Base-by-base conservation (phyloP, 2,329 filamentous ascomycete species). In the Penicillium psychrosexuale region DNA sequence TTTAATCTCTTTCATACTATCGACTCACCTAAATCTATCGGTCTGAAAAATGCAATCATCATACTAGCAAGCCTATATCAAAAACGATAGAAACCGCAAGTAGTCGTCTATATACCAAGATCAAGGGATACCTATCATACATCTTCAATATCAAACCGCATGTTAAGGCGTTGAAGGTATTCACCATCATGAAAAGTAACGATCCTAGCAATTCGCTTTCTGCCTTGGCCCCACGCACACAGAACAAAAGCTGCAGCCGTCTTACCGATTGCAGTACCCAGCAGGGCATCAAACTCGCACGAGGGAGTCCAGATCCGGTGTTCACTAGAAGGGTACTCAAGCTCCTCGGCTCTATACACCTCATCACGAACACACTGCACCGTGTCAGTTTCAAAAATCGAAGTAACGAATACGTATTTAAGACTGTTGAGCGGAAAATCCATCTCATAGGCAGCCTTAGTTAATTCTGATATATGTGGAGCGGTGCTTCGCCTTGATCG, bases 131-230 rank as follows among this genome's bases (percentile, higher is more conserved):
- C 11, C 8, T 22, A 31, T 34, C 30, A 19, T 5, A 19, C 12
- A n/a, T 36, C 38, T 4, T 44, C 52, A 30, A 52, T 45, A 13
- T 58, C 56, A 46, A 56, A 52, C 2, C 44, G 48, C 12, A 56
- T n/a, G 1, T 56, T 45, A 3, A 54, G 3, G 1, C 5, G 11
- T n/a, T 15, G 8, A 6, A 51, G 9, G 9, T 17, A 2, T 30
- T 28, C n/a, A 33, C n/a, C 30, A 11, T 34, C 24, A 5, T 22
- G 19, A 8, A 52, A 56, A 17, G 45, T 37, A n/a, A 45, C 13
- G 2, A 58, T 45, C 9, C n/a, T 50, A n/a, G n/a, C n/a, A 13
- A 57, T 42, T 19, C 34, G 33, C 7, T 36, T 46, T n/a, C 3
- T 36, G 2, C 52, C 52, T 38, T 45, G 47, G 3, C 36, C 36